phyloP scores from a whole-genome alignment of 495 filamentous ascomycete species.

The Daldinia childiae region DNA sequence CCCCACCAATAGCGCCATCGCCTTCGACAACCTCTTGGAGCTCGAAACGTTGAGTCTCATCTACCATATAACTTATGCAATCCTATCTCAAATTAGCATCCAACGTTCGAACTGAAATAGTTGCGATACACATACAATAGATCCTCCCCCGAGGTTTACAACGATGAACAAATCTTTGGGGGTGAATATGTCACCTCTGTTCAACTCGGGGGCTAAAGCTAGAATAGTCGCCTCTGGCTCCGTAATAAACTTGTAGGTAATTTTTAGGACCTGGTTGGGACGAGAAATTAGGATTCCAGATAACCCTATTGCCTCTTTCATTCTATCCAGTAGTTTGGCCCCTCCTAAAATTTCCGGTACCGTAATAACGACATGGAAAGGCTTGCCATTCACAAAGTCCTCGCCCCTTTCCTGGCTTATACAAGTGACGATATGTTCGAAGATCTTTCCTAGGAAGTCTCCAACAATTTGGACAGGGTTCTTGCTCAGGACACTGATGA shows the following conservation, averaged over 20 bases:
- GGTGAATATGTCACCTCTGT: neutral
- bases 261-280: neutral
- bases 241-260: neutral
- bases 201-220: neutral
- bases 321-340: neutral
- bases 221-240: neutral
- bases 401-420: neutral
- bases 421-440: neutral
- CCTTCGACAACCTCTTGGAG: neutral
- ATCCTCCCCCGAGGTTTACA: neutral
- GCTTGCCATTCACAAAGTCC: neutral
- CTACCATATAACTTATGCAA: neutral
- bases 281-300: neutral
- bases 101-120: no score
- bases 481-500: neutral
- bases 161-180: neutral
- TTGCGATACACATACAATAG: neutral
- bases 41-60: neutral
- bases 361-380: neutral
- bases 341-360: neutral
- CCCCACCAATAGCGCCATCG: neutral
- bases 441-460: neutral
- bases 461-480: neutral
- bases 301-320: neutral
- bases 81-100: neutral